A percentile compares a stretch with the other conserved stretches of the same genome.
phyloP scores from a whole-genome alignment of 371 early-diverging fungal genomes.

The Rhizopus arrhizus region DNA sequence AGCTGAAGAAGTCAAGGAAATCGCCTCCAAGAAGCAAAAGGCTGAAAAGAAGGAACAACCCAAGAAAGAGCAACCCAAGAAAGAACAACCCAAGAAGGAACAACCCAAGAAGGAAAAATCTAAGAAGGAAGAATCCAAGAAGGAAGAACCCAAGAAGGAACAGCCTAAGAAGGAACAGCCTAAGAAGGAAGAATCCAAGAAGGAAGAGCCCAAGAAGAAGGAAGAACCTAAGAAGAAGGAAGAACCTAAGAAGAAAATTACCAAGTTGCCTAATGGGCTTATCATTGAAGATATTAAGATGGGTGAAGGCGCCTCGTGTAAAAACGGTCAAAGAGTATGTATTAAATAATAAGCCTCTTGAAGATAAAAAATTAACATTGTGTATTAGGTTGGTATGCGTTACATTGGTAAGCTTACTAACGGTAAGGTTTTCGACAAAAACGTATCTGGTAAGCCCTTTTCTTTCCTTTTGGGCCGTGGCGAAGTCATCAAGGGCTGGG shows the following conservation, averaged over 20 bases:
- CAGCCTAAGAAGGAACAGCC: slow-evolving; percentile 32
- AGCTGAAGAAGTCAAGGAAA: slow-evolving; percentile 39
- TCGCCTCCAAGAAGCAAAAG: slow-evolving; percentile 43
- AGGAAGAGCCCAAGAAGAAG: slow-evolving; percentile 43
- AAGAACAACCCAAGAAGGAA: slow-evolving; percentile 43
- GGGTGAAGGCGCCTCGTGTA: slow-evolving; percentile 78
- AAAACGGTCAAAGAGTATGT: slow-evolving; percentile 71
- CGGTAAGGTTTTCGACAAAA: slow-evolving; percentile 95
- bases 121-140: slow-evolving; percentile 38
- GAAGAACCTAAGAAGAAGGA: slow-evolving; percentile 48
- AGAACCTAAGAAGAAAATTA: slow-evolving; percentile 39
- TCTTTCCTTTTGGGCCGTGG: slow-evolving; percentile 84
- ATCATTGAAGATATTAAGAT: slow-evolving; percentile 79
- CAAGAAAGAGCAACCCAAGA: slow-evolving; percentile 36
- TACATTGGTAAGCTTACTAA: slow-evolving; percentile 89
- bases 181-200: slow-evolving; percentile 40
- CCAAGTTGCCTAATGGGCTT: slow-evolving; percentile 72
- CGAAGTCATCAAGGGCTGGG: slow-evolving; percentile 97
- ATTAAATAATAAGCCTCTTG: too few relatives aligned
- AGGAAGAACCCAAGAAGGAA: slow-evolving; percentile 49
- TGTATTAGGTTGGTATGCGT: slow-evolving; percentile 69
- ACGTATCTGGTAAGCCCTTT: slow-evolving; percentile 90
- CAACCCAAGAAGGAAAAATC: slow-evolving; percentile 32
- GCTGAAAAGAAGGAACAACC: slow-evolving; percentile 39
- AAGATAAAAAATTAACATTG: not conserved